phyloP scores from a whole-genome alignment of 2,329 filamentous ascomycete species.

The Botryotinia globosa region DNA sequence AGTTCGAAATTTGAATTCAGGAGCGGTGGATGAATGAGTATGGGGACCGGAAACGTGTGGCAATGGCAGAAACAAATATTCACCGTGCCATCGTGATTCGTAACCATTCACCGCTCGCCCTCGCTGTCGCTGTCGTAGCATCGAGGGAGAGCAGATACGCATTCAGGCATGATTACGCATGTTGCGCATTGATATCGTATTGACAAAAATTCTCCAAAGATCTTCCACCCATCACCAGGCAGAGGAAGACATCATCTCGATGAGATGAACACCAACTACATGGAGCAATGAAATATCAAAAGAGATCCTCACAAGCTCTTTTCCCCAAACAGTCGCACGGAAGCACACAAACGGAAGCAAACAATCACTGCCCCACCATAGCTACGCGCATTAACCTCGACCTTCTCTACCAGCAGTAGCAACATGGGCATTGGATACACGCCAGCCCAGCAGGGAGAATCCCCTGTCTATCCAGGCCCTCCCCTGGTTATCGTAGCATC shows the following conservation, averaged over 20 bases:
- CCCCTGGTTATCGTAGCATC: not conserved
- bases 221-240: not conserved
- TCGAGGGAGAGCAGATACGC: not conserved
- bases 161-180: not conserved
- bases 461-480: not conserved
- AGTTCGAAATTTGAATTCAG: not conserved
- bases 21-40: constrained; percentile 1
- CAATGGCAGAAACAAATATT: not conserved
- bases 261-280: not conserved
- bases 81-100: not conserved
- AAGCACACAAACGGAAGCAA: constrained; percentile 7
- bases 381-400: constrained; percentile 3
- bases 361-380: not conserved
- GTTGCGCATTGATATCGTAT: not conserved
- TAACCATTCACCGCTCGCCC: not conserved
- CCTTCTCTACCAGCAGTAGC: not conserved
- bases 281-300: not conserved
- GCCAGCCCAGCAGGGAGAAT: not conserved
- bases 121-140: not conserved
- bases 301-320: not conserved
- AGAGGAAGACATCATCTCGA: not conserved
- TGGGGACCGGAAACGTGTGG: not conserved
- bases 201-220: not conserved
- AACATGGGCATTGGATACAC: too few species aligned
- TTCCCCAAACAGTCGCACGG: not conserved